Evolutionary conservation across 306 rosid species (phyloP), one percentile per base, ranked within the genome.

Genomic region (Inga leiocalycina): DNA sequence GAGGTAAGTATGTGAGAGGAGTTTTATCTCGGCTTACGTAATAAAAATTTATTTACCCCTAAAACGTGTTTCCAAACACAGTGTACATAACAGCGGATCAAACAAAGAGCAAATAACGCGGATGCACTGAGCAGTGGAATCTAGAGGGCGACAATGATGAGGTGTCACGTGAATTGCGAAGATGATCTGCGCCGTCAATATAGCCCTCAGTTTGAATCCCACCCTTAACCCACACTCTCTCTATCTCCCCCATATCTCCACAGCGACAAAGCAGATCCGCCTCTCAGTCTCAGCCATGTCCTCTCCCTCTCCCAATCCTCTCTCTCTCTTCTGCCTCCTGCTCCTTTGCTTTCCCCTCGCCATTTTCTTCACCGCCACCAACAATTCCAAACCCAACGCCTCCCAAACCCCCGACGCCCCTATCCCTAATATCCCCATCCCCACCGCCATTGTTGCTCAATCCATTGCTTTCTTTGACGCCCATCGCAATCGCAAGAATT

Each of bases 311-410:
- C 95, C 93, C 11, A 81, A 76, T 8, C 90, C 92, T 51, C 22
- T 92, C 12, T 86, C 91, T 54, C 87, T 94, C 6, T 67, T 89
- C 5, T 91, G 90, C 80, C 91, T 90, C 15, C 20, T 91, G 1
- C 89, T 94, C 30, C 89, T 94, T 4, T 92, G 92, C 32, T 72
- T 91, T 20, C 89, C 95, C 61, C 61, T 94, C 10, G 93, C 94
- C 86, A 27, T 94, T n/a, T 8, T 92, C 41, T 85, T 85, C 85
- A 85, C 97, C 85, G 37, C 86, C 84, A 87, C 86, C 12, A 5
- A 87, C 66, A 15, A 15, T 46, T 27, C 41, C 35, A 45, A 32
- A 24, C 41, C 30, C 22, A 11, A 49, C 64, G 1, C 3, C 8
- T 61, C 68, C 35, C 34, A 61, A 24, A 24, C 37, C 68, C 41